A percentile compares a stretch with the other conserved stretches of the same genome.
Conservation (phyloP, 2,329 filamentous ascomycete species). For the Trichoderma oligosporum region DNA sequence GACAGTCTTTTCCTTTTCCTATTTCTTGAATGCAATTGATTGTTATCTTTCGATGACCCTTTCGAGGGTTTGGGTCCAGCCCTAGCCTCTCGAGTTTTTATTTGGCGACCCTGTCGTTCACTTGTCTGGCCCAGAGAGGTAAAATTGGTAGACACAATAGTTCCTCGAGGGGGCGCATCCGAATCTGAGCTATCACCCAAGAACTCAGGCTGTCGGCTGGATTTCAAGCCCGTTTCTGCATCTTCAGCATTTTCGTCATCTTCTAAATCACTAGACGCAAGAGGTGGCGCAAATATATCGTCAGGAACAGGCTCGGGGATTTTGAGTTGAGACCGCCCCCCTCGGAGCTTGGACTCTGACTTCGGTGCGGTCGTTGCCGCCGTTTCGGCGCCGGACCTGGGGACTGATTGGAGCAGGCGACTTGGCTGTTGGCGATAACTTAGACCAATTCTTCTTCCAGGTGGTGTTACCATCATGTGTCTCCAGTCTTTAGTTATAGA, state of each 20-base stretch:
- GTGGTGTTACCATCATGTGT: neutral
- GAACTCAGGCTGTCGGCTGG: neutral
- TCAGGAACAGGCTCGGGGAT: neutral
- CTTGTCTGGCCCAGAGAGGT: neutral
- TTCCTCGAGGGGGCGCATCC: slow-evolving; percentile 26
- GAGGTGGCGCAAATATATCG: slow-evolving; percentile 26
- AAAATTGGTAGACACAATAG: slow-evolving; percentile 37
- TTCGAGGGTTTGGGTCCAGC: too few species aligned
- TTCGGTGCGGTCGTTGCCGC: neutral
- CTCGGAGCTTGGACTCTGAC: neutral
- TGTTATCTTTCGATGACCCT: neutral
- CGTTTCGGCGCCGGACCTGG: neutral
- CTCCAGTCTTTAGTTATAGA: neutral
- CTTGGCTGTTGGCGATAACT: neutral
- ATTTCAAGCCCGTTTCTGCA: neutral
- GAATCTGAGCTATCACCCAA: slow-evolving; percentile 28
- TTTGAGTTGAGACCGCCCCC: neutral
- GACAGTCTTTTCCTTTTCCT: slow-evolving; percentile 18
- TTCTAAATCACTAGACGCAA: slow-evolving; percentile 26
- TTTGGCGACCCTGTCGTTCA: neutral
- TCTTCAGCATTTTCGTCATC: slow-evolving; percentile 25
- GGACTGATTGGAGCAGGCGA: neutral
- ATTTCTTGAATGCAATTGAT: neutral
- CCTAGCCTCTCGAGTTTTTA: neutral
- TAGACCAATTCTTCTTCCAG: neutral